Evolutionary conservation across 345 rosid genomes (phyloP).

Genomic region (Lepidium africanum): DNA sequence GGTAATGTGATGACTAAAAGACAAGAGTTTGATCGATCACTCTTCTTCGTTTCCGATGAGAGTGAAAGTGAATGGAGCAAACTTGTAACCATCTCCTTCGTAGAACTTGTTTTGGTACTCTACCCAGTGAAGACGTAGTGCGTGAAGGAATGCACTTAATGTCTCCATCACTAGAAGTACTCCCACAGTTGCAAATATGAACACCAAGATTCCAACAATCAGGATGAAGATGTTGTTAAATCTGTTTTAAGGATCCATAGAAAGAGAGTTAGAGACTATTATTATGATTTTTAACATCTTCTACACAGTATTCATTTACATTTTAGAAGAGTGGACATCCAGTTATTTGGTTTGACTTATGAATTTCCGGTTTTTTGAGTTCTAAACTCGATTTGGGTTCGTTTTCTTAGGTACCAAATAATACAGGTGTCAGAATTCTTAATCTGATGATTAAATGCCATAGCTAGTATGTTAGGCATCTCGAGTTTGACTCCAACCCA

Average conservation of each 20-base stretch:
- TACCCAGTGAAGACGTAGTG: slow-evolving; percentile 97
- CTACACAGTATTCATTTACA: background rate
- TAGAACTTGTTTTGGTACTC: slow-evolving; percentile 96
- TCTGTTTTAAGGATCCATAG: slow-evolving; percentile 25
- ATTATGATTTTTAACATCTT: background rate
- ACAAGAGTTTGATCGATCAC: slow-evolving; percentile 22
- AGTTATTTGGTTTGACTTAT: no score
- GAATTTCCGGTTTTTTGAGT: no score
- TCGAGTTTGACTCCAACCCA: no score
- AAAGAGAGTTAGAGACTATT: background rate
- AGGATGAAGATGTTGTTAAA: slow-evolving; percentile 70
- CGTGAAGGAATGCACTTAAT: slow-evolving; percentile 90
- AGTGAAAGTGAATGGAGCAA: slow-evolving; percentile 68
- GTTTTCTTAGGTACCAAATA: no score
- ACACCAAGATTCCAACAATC: slow-evolving; percentile 58
- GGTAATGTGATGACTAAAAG: background rate
- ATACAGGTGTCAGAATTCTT: no score
- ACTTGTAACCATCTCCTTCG: slow-evolving; percentile 94
- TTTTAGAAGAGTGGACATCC: no score
- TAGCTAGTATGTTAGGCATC: no score
- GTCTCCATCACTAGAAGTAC: slow-evolving; percentile 98
- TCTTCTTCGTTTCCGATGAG: slow-evolving; percentile 49
- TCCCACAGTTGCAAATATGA: slow-evolving; percentile 77
- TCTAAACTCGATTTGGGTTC: no score
- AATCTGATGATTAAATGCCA: no score